Base-by-base conservation (phyloP, 2,329 filamentous ascomycete species). In the Exophiala oligosperma region DNA sequence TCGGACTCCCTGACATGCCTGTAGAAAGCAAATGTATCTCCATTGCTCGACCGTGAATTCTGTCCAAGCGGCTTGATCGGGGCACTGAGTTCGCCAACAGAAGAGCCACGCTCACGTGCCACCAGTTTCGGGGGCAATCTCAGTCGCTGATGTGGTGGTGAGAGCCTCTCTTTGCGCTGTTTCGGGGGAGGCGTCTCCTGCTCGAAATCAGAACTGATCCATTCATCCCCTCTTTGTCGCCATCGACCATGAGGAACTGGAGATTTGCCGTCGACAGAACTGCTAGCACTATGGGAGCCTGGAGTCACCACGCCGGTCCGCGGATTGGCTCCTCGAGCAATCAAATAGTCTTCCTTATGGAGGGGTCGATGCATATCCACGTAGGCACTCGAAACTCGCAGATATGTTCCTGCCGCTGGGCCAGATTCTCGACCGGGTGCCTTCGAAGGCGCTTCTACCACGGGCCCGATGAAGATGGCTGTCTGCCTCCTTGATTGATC, bases 241-340 rank as follows among this genome's bases (percentile, higher is more conserved):
- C 70, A 73, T 61, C 72, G 73, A 21, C 52, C 38, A 64, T 63
- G 53, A 44, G 37, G 48, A 37, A n/a, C 28, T 17, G 44, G 35
- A 32, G 17, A 41, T 62, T 62, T 38, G 35, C 47, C 44, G 41
- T 68, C 64, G 7, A 64, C 65, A 29, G 61, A 57, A 24, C 60
- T 67, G 43, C 35, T 66, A 41, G 53, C 61, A 47, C 68, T 71
- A 50, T 68, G 57, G 35, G 68, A 55, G 44, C 60, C 71, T 8
- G 75, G 73, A 35, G 70, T 75, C 4, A 74, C 65, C 5, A 77
- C 69, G 4, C 72, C 71, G 1, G 74, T 73, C 28, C 70, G 69
- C 23, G 71, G 66, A 57, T 71, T 76, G 9, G 67, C 68, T 28
- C 70, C 72, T 50, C 71, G 66, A 12, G 56, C 68, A 8, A 69